phyloP scores from a whole-genome alignment of 2,329 filamentous ascomycete species.

The Teratosphaeria nubilosa region DNA sequence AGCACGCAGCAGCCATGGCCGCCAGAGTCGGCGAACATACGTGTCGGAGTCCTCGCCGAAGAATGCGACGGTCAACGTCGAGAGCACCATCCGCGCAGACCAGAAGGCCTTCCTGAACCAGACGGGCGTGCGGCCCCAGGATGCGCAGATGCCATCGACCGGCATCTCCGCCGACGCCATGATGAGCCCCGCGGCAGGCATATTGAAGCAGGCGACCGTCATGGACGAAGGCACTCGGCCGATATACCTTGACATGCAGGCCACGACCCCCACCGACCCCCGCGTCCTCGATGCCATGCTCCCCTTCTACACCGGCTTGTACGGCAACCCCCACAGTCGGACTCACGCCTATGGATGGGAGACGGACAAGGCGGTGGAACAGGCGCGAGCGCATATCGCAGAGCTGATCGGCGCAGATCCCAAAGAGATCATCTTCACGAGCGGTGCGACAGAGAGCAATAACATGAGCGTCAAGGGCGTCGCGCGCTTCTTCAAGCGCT shows the following conservation, averaged over 20 bases:
- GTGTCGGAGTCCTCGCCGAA: slow-evolving; percentile 74
- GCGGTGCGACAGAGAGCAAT: slow-evolving; percentile 95
- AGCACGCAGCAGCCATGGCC: slow-evolving; percentile 1
- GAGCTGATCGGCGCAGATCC: slow-evolving; percentile 83
- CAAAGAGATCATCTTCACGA: slow-evolving; percentile 98
- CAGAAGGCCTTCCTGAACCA: slow-evolving; percentile 64
- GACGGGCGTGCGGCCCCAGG: slow-evolving; percentile 43
- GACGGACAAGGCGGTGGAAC: slow-evolving; percentile 85
- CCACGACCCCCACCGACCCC: slow-evolving; percentile 89
- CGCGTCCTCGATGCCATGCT: slow-evolving; percentile 95
- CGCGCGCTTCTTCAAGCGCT: slow-evolving; percentile 83
- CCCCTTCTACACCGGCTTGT: slow-evolving; percentile 83
- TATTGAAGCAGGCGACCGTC: slow-evolving; percentile 82
- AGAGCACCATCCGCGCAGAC: slow-evolving; percentile 76
- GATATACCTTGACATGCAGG: slow-evolving; percentile 98
- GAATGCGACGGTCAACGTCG: slow-evolving; percentile 68
- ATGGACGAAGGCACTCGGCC: slow-evolving; percentile 89
- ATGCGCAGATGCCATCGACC: slow-evolving; percentile 51
- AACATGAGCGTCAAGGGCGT: slow-evolving; percentile 99
- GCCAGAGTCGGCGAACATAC: slow-evolving; percentile 46
- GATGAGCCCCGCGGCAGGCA: slow-evolving; percentile 62
- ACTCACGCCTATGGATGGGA: slow-evolving; percentile 99
- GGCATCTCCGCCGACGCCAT: slow-evolving; percentile 53
- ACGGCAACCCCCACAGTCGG: slow-evolving; percentile 92
- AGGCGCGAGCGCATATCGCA: slow-evolving; percentile 74